Base-by-base conservation (phyloP, 1,139 yeast species). In the Geotrichum europaeum region DNA sequence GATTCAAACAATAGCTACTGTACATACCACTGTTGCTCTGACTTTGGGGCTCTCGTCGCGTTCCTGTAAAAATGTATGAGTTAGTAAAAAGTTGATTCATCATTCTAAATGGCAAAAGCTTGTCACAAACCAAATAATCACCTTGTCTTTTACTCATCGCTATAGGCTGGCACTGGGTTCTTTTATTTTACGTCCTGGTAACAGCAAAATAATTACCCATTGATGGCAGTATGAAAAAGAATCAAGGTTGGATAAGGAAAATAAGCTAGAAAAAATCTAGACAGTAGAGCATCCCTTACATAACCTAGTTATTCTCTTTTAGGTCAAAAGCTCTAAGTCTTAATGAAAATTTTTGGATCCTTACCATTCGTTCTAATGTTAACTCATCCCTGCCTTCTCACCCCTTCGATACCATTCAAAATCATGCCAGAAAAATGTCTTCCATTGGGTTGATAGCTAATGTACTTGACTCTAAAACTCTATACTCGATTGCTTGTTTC, bases 401-500 rank as follows among this genome's bases (percentile, higher is more conserved):
- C 22, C 22, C 47, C 18, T 40, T 40, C 47, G 3, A 40, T 7
- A 40, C 20, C 47, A 5, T 40, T 40, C 47, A n/a, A 40, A 9
- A 49, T 49, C 4, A 30, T 47, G 24, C 47, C n/a, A 32, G 22
- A 47, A 51, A 55, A 34, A 59, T 59, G 61, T 45, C 61, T 30
- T 55, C 58, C 18, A 43, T 59, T 25, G 52, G 56, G 45, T 49
- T 55, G 32, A 55, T 59, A 28, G 54, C 55, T 18, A 32, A 59
- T 51, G 55, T 51, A n/a, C 36, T 59, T 45, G 61, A 59, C 51
- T 28, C 59, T 15, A 45, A 57, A 12, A 40, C 58, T 4, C 53
- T 51, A 18, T 55, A 55, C 34, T 51, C 58, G 20, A 54, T 58
- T n/a, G 60, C 60, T 13, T 28, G 58, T 15, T 58, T 51, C 43